Evolutionary conservation across 441 rosid species (phyloP).

Genomic region (Euphorbia celastroides): DNA sequence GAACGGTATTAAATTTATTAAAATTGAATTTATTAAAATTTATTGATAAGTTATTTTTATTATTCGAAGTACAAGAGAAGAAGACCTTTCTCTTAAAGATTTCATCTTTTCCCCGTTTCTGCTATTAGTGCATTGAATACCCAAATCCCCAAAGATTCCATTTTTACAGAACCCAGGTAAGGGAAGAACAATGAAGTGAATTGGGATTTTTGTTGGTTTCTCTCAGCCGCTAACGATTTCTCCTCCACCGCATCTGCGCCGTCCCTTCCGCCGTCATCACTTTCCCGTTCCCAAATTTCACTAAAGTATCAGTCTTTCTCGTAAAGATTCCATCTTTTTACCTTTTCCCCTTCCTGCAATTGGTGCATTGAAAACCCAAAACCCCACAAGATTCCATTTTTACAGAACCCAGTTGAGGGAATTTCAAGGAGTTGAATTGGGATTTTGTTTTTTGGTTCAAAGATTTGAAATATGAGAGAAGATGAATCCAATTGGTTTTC

Average conservation of each 20-base stretch:
- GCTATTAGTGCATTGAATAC: neutral
- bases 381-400: neutral
- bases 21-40: too few species aligned
- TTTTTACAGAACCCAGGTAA: neutral
- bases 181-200: conserved; percentile 10
- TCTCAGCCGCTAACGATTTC: neutral
- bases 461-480: conserved; percentile 46
- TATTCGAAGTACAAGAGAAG: too few species aligned
- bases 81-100: neutral
- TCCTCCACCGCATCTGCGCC: neutral
- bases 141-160: conserved; percentile 3
- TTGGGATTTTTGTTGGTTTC: neutral
- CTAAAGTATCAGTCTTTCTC: neutral
- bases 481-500: conserved; percentile 66
- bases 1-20: too few species aligned
- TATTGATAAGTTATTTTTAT: too few species aligned
- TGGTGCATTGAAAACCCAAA: conserved; percentile 1
- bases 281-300: neutral
- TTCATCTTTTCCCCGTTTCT: too few species aligned
- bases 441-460: neutral
- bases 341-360: neutral
- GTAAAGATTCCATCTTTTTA: neutral
- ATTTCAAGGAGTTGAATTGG: conserved; percentile 6
- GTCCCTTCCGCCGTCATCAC: neutral
- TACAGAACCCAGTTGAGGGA: neutral